phyloP scores from a whole-genome alignment of 495 filamentous ascomycete genomes.

The Hypoxylon intermedium region DNA sequence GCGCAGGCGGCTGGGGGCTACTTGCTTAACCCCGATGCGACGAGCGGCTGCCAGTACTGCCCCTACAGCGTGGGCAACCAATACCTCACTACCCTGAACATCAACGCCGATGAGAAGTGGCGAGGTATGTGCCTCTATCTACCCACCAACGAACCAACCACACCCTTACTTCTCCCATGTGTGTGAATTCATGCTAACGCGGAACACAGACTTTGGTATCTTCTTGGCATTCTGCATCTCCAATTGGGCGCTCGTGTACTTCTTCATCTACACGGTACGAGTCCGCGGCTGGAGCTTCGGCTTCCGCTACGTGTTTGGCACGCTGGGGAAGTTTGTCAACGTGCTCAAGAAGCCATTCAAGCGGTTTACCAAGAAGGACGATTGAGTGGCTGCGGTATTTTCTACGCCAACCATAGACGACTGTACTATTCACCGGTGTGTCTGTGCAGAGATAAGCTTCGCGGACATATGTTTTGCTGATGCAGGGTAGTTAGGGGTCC shows the following conservation, averaged over 20 bases:
- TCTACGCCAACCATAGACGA: no score
- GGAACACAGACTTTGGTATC: conserved; percentile 71
- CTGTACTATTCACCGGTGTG: no score
- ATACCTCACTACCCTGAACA: conserved; percentile 73
- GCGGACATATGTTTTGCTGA: no score
- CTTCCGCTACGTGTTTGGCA: conserved; percentile 63
- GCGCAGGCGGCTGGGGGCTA: conserved; percentile 59
- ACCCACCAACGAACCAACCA: background rate
- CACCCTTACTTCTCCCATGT: background rate
- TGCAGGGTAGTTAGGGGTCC: no score
- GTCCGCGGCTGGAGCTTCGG: conserved; percentile 79
- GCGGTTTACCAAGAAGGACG: conserved; percentile 30
- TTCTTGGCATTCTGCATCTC: conserved; percentile 77
- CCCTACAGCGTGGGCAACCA: conserved; percentile 68
- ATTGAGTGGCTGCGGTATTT: no score
- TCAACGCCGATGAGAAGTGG: conserved; percentile 51
- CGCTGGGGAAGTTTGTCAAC: conserved; percentile 55
- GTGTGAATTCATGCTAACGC: conserved; percentile 39
- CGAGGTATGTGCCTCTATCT: conserved; percentile 26
- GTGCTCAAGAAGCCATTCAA: conserved; percentile 53
- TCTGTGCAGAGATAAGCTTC: no score
- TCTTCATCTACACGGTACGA: conserved; percentile 81
- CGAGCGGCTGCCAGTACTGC: conserved; percentile 75
- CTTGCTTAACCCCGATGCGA: conserved; percentile 64
- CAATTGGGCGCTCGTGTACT: conserved; percentile 82